phyloP scores from a whole-genome alignment of 2,329 filamentous ascomycete species.

The Mycosphaerella sp. region DNA sequence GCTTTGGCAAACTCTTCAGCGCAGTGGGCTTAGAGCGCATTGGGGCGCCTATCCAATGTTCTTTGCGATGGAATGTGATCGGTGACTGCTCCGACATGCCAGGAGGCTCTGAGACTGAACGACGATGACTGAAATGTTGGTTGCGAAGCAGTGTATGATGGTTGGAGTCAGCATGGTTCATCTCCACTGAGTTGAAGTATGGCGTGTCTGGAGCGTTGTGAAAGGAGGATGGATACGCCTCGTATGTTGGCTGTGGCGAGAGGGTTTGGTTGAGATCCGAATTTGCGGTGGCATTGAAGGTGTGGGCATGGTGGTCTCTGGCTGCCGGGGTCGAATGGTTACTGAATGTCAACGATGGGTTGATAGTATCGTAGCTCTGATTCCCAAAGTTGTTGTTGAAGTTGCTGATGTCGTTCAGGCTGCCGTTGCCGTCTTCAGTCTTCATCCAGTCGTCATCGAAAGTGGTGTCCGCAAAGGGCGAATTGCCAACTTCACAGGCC shows the following conservation, averaged over 20 bases:
- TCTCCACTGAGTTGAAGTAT: slow-evolving; percentile 24
- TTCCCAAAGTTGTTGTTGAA: slow-evolving; percentile 20
- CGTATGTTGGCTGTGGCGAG: slow-evolving; percentile 12
- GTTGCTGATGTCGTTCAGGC: slow-evolving; percentile 15
- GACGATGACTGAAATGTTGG: slow-evolving; percentile 19
- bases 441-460: slow-evolving; percentile 16
- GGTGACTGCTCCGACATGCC: slow-evolving; percentile 12
- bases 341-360: slow-evolving; percentile 15
- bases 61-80: slow-evolving; percentile 24
- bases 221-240: slow-evolving; percentile 16
- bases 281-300: slow-evolving; percentile 1
- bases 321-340: slow-evolving; percentile 10
- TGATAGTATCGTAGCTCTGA: slow-evolving; percentile 8
- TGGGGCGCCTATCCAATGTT: slow-evolving; percentile 21
- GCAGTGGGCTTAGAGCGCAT: slow-evolving; percentile 4
- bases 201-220: slow-evolving; percentile 13
- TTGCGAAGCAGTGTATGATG: slow-evolving; percentile 13
- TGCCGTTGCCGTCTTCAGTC: slow-evolving; percentile 5
- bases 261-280: slow-evolving; percentile 14
- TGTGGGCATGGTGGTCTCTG: slow-evolving; percentile 2
- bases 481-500: slow-evolving; percentile 17
- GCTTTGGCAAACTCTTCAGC: slow-evolving; percentile 16
- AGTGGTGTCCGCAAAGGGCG: slow-evolving; percentile 17
- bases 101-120: slow-evolving; percentile 27
- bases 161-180: slow-evolving; percentile 7